phyloP scores from a whole-genome alignment of 1,284 basidiomycete genomes.

The Moniliophthora roreri region DNA sequence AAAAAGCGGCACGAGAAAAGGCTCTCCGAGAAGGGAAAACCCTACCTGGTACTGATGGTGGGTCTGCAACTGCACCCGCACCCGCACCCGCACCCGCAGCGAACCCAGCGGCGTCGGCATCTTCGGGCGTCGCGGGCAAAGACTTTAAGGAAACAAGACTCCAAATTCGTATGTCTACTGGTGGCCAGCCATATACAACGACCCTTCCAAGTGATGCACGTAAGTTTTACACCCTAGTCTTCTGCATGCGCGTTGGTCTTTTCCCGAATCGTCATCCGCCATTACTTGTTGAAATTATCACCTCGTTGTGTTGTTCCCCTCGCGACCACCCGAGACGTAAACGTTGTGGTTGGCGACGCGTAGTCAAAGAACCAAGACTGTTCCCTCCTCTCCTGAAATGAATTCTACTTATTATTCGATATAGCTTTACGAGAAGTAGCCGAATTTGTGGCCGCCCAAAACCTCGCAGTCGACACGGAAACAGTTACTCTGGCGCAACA shows the following conservation, averaged over 20 bases:
- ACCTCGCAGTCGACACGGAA: constrained; percentile 67
- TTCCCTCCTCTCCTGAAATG: too few relatives aligned
- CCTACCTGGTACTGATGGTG: constrained; percentile 32
- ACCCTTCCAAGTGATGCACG: constrained; percentile 79
- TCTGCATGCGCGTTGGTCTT: not conserved
- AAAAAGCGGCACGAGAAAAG: constrained; percentile 86
- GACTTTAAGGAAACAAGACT: constrained; percentile 84
- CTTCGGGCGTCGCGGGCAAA: constrained; percentile 53
- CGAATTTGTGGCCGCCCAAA: constrained; percentile 82
- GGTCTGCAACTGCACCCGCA: constrained; percentile 13
- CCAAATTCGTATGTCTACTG: constrained; percentile 80
- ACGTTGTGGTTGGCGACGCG: too few relatives aligned
- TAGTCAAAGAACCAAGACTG: not conserved
- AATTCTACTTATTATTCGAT: not conserved
- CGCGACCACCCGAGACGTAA: too few relatives aligned
- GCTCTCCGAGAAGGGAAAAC: constrained; percentile 76
- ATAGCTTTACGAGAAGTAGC: constrained; percentile 80
- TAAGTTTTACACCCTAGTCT: too few relatives aligned
- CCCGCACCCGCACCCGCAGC: constrained; percentile 36
- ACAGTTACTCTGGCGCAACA: constrained; percentile 75
- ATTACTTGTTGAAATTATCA: not conserved
- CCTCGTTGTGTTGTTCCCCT: too few relatives aligned
- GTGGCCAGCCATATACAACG: constrained; percentile 78
- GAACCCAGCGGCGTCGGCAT: constrained; percentile 33
- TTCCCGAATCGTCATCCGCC: constrained; percentile 2